A percentile compares a stretch with the other conserved stretches of the same genome.
Evolutionary conservation across 768 basidiomycete genomes (phyloP).

Genomic region (Cystofilobasidium ferigula): DNA sequence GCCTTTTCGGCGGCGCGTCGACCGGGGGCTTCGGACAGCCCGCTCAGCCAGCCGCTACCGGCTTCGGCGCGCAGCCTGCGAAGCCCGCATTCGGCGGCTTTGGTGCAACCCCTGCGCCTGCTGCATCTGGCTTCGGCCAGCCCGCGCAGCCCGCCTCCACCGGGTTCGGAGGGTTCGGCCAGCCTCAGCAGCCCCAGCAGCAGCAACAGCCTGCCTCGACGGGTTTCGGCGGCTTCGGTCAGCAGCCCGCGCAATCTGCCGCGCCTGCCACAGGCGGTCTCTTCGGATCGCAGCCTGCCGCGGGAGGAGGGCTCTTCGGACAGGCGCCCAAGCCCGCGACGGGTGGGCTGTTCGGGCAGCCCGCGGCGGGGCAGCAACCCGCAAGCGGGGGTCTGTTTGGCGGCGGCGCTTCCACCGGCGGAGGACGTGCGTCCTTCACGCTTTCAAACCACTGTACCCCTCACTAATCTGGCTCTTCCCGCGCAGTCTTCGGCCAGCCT

Average conservation of each 20-base stretch:
- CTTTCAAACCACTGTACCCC: background rate
- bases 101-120: constrained; percentile 7
- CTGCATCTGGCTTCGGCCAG: background rate
- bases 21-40: constrained; percentile 31
- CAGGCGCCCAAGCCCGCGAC: constrained; percentile 28
- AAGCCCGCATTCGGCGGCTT: constrained; percentile 20
- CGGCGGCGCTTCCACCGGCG: background rate
- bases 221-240: constrained; percentile 24
- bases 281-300: constrained; percentile 29
- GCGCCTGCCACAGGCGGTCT: constrained; percentile 22
- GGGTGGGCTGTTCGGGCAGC: constrained; percentile 23
- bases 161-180: constrained; percentile 18
- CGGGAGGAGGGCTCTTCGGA: constrained; percentile 27
- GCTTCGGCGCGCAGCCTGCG: constrained; percentile 26
- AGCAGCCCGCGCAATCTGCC: constrained; percentile 9
- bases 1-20: constrained; percentile 21
- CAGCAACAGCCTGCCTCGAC: constrained; percentile 14
- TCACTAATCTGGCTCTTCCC: background rate
- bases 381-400: constrained; percentile 22
- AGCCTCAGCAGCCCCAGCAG: constrained; percentile 8
- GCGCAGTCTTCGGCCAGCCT: constrained; percentile 22
- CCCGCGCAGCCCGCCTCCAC: constrained; percentile 13
- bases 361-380: constrained; percentile 32
- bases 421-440: constrained; percentile 18
- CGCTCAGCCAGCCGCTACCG: constrained; percentile 28